Evolutionary conservation across 192 early-diverging fungal genomes (phyloP).

Genomic region (Rhizoclosmatium globosum): DNA sequence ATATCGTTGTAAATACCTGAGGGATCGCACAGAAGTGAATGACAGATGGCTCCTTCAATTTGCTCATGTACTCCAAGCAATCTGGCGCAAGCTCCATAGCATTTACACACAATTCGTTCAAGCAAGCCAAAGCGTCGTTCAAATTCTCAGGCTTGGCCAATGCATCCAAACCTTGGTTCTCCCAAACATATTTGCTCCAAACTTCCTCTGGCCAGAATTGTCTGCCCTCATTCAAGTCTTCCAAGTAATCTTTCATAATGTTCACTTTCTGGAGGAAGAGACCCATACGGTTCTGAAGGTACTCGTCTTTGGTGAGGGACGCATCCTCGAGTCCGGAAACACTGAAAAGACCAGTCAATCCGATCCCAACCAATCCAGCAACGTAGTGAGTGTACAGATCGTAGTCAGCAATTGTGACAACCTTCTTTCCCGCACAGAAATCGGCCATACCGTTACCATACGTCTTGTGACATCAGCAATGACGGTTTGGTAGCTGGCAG

Average conservation of each 20-base stretch:
- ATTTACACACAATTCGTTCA: constrained; percentile 90
- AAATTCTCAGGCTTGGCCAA: constrained; percentile 75
- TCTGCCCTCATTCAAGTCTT: constrained; percentile 88
- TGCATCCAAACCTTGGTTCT: constrained; percentile 67
- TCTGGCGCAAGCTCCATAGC: constrained; percentile 85
- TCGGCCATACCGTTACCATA: constrained; percentile 97
- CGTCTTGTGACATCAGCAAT: constrained; percentile 90
- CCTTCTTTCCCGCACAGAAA: constrained; percentile 57
- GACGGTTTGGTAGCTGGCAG: constrained; percentile 76
- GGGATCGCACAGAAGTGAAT: constrained; percentile 98
- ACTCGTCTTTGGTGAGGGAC: constrained; percentile 26
- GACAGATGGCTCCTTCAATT: constrained; percentile 79
- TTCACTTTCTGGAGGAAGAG: constrained; percentile 98
- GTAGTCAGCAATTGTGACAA: constrained; percentile 82
- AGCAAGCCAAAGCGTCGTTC: constrained; percentile 75
- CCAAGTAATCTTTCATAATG: constrained; percentile 94
- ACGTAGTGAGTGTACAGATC: constrained; percentile 98
- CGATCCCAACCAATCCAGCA: constrained; percentile 94
- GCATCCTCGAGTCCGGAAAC: constrained; percentile 80
- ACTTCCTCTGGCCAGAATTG: constrained; percentile 97
- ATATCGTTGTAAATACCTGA: constrained; percentile 67
- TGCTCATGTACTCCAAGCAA: constrained; percentile 84
- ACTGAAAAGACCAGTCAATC: constrained; percentile 90
- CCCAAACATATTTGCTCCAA: constrained; percentile 81
- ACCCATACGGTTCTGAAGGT: constrained; percentile 91